Base-by-base conservation (phyloP, 441 rosid species). In the Isatis lusitanica region DNA sequence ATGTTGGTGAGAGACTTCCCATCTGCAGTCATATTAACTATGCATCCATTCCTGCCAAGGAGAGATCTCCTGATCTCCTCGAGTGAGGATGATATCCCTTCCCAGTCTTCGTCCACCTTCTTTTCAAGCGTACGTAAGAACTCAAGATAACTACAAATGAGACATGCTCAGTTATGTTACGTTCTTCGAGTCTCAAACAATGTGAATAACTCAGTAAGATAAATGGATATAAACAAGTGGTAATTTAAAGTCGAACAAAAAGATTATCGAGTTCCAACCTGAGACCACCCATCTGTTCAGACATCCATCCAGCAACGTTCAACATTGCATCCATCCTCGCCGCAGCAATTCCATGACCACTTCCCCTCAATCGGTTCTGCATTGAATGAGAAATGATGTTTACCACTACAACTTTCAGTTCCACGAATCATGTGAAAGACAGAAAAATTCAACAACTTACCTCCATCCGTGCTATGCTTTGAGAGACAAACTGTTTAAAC, bases 261-360 rank as follows among this genome's bases (percentile, higher is more conserved):
- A 21, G 16, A 8, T 31, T 39, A 24, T 55, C 24, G 70, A 56
- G 60, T 71, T 73, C 78, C 73, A 60, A 94, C 97, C 98, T 94
- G 80, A 91, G 76, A 80, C 99, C 98, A 79, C 96, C 92, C 97
- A 95, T 95, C 85, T 93, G 99, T 74, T 95, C 99, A 77, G 97
- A 89, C 69, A 95, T 81, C 98, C 97, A 92, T 68, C 98, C 99
- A 5, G 98, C 88, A 78, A 81, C 74, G 75, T 83, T 95, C 70
- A 93, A 80, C 90, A 89, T 93, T 48, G 97, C 98, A 82, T 91
- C 97, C 98, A 93, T 87, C 81, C 99, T 88, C 33, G 94, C 83
- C 5, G 93, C 90, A 44, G 98, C 96, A 78, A 95, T 79, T 77
- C 87, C 93, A 35, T 95, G 97, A 64, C 99, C 99, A 76, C 97